A percentile compares a stretch with the other conserved stretches of the same genome.
Conservation (phyloP, 139 green algal genomes). For the Trebouxia sp. region DNA sequence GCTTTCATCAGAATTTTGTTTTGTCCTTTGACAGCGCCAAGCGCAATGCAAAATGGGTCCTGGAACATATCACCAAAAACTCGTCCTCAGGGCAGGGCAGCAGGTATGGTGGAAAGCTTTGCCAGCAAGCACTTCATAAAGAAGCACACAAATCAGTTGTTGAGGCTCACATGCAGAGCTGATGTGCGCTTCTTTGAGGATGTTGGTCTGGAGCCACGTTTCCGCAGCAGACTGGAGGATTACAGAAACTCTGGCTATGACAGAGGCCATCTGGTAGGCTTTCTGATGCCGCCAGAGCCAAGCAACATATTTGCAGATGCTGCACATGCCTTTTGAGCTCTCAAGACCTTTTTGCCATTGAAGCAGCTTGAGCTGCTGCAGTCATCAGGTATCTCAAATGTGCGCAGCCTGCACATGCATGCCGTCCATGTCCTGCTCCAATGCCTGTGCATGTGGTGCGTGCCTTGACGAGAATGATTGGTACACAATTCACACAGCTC, state of each 20-base stretch:
- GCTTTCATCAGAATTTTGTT: constrained; percentile 44
- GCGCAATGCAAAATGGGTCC: constrained; percentile 73
- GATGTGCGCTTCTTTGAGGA: constrained; percentile 74
- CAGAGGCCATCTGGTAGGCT: constrained; percentile 84
- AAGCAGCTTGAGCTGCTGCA: neutral
- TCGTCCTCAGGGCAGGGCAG: constrained; percentile 43
- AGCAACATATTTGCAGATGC: too few species aligned
- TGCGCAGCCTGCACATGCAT: neutral
- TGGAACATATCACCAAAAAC: constrained; percentile 46
- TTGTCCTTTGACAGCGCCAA: constrained; percentile 66
- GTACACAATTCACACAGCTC: neutral
- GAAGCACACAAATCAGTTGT: neutral
- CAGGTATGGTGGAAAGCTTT: too few species aligned
- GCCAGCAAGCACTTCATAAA: neutral
- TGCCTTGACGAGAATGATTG: neutral
- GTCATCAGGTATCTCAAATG: neutral
- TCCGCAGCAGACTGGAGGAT: constrained; percentile 73
- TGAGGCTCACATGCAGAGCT: constrained; percentile 44
- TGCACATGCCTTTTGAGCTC: too few species aligned
- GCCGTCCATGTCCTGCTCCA: neutral
- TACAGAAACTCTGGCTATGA: constrained; percentile 85
- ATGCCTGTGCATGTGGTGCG: neutral
- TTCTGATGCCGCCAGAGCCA: too few species aligned
- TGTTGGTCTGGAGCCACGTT: constrained; percentile 59
- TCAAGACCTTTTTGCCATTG: too few species aligned